Percentiles rank a stretch among this genome's conserved stretches.
phyloP scores from a whole-genome alignment of 805 yeast species.

The Spathaspora gorwiae region DNA sequence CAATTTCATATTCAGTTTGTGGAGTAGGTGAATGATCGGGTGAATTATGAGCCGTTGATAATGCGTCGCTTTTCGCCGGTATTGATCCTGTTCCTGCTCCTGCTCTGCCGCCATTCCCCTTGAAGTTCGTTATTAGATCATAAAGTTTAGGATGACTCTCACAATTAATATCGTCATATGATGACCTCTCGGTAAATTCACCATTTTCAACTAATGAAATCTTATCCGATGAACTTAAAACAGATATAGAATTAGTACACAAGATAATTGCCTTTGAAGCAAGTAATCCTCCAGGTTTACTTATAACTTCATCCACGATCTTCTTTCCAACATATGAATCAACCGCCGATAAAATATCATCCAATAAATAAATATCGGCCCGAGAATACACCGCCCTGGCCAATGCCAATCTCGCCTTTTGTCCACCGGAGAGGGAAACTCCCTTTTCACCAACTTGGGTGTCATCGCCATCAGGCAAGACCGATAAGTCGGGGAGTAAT shows the following conservation, averaged over 20 bases:
- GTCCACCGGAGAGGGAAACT: slow-evolving; percentile 58
- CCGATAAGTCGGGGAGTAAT: slow-evolving; percentile 41
- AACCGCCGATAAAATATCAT: slow-evolving; percentile 67
- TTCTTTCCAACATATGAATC: slow-evolving; percentile 65
- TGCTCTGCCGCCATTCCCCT: too few species aligned
- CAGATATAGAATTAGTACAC: slow-evolving; percentile 55
- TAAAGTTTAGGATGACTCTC: slow-evolving; percentile 22
- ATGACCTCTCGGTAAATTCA: slow-evolving; percentile 50
- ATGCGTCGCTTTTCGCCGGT: too few species aligned
- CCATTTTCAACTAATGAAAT: slow-evolving; percentile 57
- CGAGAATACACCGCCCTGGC: slow-evolving; percentile 68
- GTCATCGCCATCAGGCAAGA: slow-evolving; percentile 49
- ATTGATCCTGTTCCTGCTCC: too few species aligned
- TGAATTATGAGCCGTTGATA: background rate
- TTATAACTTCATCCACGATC: slow-evolving; percentile 45
- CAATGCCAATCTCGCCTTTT: slow-evolving; percentile 57
- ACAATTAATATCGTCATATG: slow-evolving; percentile 13
- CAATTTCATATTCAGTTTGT: background rate
- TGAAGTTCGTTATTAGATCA: slow-evolving; percentile 36
- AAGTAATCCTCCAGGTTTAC: slow-evolving; percentile 44
- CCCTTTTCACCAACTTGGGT: slow-evolving; percentile 61
- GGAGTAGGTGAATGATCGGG: background rate
- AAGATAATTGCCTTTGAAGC: slow-evolving; percentile 50
- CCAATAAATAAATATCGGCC: slow-evolving; percentile 54
- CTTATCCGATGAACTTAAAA: slow-evolving; percentile 53